Percentiles rank a stretch among this genome's conserved stretches.
phyloP scores from a whole-genome alignment of 441 rosid genomes.

The Viola pubescens region DNA sequence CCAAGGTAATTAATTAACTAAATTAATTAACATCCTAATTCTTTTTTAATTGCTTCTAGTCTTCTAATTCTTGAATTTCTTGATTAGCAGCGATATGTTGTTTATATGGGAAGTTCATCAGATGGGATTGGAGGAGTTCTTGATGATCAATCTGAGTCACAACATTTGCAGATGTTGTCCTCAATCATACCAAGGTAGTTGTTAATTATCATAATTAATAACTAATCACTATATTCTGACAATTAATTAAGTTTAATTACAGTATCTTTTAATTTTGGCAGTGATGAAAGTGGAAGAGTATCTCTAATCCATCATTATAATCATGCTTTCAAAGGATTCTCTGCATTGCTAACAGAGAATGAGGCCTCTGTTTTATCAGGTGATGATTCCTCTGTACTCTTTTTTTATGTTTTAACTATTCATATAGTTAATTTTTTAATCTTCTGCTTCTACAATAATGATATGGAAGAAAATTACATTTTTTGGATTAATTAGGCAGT shows the following conservation, averaged over 20 bases:
- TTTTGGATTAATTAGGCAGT: neutral
- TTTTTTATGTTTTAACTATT: neutral
- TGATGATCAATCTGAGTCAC: conserved; percentile 26
- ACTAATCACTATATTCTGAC: too few species aligned
- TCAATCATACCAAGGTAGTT: conserved; percentile 49
- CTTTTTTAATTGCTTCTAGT: neutral
- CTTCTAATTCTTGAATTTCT: neutral
- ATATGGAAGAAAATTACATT: too few species aligned
- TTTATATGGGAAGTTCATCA: conserved; percentile 69
- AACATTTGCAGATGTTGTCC: conserved; percentile 48
- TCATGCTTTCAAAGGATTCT: conserved; percentile 73
- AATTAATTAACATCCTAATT: too few species aligned
- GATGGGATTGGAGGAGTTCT: conserved; percentile 16
- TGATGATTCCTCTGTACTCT: conserved; percentile 12
- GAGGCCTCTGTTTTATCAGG: conserved; percentile 67
- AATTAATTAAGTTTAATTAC: neutral
- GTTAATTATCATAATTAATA: neutral
- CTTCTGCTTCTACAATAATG: neutral
- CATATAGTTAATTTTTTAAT: neutral
- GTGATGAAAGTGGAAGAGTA: conserved; percentile 38
- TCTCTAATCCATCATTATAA: conserved; percentile 42
- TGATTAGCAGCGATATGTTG: conserved; percentile 47
- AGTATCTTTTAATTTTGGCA: conserved; percentile 16
- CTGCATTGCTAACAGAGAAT: conserved; percentile 59
- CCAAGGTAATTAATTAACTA: conserved; percentile 29